Evolutionary conservation across 768 basidiomycete genomes (phyloP), one percentile per base, ranked within the genome.

Genomic region (Collybia mongolica): DNA sequence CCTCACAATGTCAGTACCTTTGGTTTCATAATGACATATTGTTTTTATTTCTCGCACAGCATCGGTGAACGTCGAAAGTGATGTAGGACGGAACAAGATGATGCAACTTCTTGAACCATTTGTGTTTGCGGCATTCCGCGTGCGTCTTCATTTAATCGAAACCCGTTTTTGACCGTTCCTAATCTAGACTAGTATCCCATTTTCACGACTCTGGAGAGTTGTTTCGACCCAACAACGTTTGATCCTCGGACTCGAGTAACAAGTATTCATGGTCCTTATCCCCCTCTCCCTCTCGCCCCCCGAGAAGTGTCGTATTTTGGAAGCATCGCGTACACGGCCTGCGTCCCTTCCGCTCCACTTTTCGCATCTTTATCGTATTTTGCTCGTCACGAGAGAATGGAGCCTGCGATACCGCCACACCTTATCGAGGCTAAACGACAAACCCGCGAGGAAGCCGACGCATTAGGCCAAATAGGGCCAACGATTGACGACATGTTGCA

Each of bases 301-400:
- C 62, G 63, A 6, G 60, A 65, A 1, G 58, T 79, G 24, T 41
- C 51, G 39, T 79, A 81, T 57, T 80, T 81, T 54, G 80, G 80
- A 8, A 51, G 53, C 6, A 49, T 67, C 17, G 57, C 51, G 15
- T 61, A 65, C 24, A 59, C 51, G 20, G 61, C 74, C 11, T 57
- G 55, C n/a, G 55, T 75, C 4, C 79, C 80, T 1, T 70, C 72
- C 8, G 65, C 72, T 6, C 71, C 79, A 7, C 56, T 74, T 5
- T 81, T 74, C 42, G 77, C 81, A 23, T 66, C 73, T 29, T 62
- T 81, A n/a, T 61, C 64, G 17, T 81, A 78, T 57, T 78, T 81
- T 46, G 68, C 63, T 9, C 73, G 75, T 7, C 55, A 63, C 15
- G 79, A 80, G 51, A 64, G 58, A 22, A 52, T 58, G 11, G 55